Base-by-base conservation (phyloP, 2,329 filamentous ascomycete species). In the Coniella vitis region DNA sequence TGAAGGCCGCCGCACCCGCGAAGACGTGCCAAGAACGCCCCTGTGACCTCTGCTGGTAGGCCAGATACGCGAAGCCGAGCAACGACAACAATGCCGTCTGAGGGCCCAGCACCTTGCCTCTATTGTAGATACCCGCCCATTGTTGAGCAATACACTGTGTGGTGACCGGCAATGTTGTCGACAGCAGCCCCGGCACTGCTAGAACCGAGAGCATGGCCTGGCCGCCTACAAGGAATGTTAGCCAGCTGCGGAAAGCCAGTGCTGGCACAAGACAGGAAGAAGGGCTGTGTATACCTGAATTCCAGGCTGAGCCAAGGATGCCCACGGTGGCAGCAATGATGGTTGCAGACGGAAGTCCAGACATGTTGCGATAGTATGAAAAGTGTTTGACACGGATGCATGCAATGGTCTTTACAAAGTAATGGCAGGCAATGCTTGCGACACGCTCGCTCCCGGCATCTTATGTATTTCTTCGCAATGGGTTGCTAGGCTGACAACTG, bases 71-170 rank as follows among this genome's bases (percentile, higher is more conserved):
- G 52, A 69, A 69, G 4, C 61, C 60, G 1, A 61, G 54, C n/a
- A 63, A 60, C 8, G 63, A 60, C 36, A 58, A 55, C 46, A 52
- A 54, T 9, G 64, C 66, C 20, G 67, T 45, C 44, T 63, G 65
- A 37, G 69, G 70, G 59, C 70, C 69, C 21, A 62, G 48, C 45
- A 57, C 55, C 16, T 63, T 56, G 41, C 69, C 69, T n/a, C 60
- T 61, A 38, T 55, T 57, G 58, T 63, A 72, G 16, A 70, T 49
- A 41, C 58, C 56, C 22, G 63, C 61, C 70, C 70, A 72, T 41
- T 65, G 57, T 29, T 56, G 57, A 3, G 64, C 60, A 1, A 66
- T 57, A 2, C 61, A 52, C 34, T 61, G 56, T 2, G 65, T 58
- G 17, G 60, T 54, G 37, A 60, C 47, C 19, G 47, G 21, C 17